Evolutionary conservation across 805 yeast genomes (phyloP).

Genomic region (Cyberlindnera veronae): DNA sequence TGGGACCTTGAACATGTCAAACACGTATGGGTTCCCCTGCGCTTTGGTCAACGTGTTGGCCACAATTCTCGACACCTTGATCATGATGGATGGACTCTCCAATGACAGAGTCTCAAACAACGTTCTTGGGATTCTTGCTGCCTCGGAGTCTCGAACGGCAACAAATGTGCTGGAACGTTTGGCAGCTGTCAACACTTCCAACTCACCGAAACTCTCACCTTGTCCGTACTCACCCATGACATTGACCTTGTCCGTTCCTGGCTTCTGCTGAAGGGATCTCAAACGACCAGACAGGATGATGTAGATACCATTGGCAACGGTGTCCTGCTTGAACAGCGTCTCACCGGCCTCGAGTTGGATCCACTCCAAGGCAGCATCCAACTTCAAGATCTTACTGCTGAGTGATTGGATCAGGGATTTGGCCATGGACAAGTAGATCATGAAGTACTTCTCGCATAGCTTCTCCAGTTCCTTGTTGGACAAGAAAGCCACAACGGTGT

Average conservation of each 20-base stretch:
- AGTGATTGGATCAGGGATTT: conserved; percentile 63
- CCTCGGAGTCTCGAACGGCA: conserved; percentile 90
- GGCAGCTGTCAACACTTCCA: conserved; percentile 84
- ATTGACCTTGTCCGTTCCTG: conserved; percentile 25
- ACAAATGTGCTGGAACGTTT: conserved; percentile 65
- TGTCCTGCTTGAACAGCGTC: conserved; percentile 74
- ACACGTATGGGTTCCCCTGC: conserved; percentile 11
- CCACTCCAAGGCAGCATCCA: conserved; percentile 96
- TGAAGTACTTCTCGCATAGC: conserved; percentile 71
- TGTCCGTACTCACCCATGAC: conserved; percentile 81
- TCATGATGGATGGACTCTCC: conserved; percentile 86
- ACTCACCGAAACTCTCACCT: conserved; percentile 93
- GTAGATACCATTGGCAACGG: conserved; percentile 86
- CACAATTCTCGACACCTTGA: conserved; percentile 82
- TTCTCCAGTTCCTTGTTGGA: conserved; percentile 59
- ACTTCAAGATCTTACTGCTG: conserved; percentile 61
- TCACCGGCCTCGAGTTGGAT: conserved; percentile 86
- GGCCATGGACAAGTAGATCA: conserved; percentile 75
- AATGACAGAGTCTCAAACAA: conserved; percentile 81
- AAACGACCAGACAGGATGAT: conserved; percentile 86
- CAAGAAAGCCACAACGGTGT: conserved; percentile 67
- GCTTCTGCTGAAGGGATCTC: conserved; percentile 44
- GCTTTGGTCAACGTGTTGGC: conserved; percentile 49
- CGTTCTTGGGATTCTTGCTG: conserved; percentile 88
- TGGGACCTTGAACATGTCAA: conserved; percentile 28